Percentiles rank a stretch among this genome's conserved stretches.
phyloP scores from a whole-genome alignment of 2,329 filamentous ascomycete genomes.

The Fusarium sp. region DNA sequence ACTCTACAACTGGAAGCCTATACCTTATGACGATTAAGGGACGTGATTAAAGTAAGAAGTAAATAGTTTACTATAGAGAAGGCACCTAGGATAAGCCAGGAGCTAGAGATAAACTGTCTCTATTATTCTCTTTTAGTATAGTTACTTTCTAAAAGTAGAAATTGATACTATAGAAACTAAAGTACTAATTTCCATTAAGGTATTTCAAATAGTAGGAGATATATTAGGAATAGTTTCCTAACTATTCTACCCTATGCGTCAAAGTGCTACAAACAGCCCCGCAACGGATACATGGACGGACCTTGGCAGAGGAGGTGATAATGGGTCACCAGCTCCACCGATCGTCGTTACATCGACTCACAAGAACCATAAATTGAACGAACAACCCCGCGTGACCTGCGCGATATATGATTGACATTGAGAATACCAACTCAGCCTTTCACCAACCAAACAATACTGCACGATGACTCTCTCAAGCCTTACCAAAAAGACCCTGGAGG shows the following conservation, averaged over 20 bases:
- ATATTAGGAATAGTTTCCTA: too few relatives aligned
- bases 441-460: neutral
- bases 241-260: too few relatives aligned
- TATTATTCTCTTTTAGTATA: too few relatives aligned
- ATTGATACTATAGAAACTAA: too few relatives aligned
- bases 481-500: neutral
- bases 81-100: too few relatives aligned
- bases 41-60: neutral
- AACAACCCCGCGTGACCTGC: neutral
- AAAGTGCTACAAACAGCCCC: neutral
- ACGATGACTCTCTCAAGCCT: neutral
- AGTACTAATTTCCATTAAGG: too few relatives aligned
- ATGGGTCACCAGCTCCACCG: neutral
- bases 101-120: too few relatives aligned
- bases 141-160: too few relatives aligned
- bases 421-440: neutral
- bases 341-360: too few relatives aligned
- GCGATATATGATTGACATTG: neutral
- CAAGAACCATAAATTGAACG: neutral
- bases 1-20: conserved; percentile 26
- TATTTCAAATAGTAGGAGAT: too few relatives aligned
- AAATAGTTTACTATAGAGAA: neutral
- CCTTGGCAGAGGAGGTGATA: neutral
- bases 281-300: neutral
- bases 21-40: conserved; percentile 7